Conservation (phyloP, 2,329 filamentous ascomycete species). For the Aureobasidium zeae region DNA sequence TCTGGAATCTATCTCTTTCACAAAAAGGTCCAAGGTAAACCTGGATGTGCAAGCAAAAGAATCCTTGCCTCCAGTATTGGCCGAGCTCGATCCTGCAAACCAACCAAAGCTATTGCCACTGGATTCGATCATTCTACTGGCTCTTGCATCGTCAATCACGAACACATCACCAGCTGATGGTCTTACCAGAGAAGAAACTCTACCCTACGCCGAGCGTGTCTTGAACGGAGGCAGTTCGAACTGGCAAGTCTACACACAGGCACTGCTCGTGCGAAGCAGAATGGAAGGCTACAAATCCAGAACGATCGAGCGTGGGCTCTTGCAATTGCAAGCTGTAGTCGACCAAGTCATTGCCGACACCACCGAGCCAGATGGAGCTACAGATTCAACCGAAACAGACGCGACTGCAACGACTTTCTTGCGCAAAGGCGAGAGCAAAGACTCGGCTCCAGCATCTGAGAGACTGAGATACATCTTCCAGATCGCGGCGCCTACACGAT, state of each 20-base stretch:
- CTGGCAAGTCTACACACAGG: constrained; percentile 97
- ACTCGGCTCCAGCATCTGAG: constrained; percentile 68
- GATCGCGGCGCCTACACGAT: constrained; percentile 73
- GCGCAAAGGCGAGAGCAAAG: constrained; percentile 61
- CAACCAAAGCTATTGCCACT: constrained; percentile 75
- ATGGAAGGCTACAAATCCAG: constrained; percentile 82
- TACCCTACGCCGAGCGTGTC: constrained; percentile 83
- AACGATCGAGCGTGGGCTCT: constrained; percentile 77
- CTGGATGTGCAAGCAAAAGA: constrained; percentile 38
- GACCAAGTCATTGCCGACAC: constrained; percentile 93
- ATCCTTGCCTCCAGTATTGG: constrained; percentile 52
- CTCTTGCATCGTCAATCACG: constrained; percentile 72
- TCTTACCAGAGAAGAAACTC: constrained; percentile 83
- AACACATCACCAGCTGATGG: constrained; percentile 80
- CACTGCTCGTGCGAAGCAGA: constrained; percentile 75
- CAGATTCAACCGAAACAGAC: too few relatives aligned
- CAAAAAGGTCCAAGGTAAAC: constrained; percentile 37
- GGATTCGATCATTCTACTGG: constrained; percentile 81
- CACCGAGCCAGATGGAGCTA: constrained; percentile 29
- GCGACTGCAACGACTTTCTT: constrained; percentile 65
- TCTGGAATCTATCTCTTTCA: constrained; percentile 76
- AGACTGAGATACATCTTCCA: constrained; percentile 77
- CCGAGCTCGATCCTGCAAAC: constrained; percentile 60
- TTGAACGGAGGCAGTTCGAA: constrained; percentile 83
- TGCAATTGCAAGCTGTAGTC: constrained; percentile 90